Base-by-base conservation (phyloP, 371 early-diverging fungal species). In the Mucor ambiguus region DNA sequence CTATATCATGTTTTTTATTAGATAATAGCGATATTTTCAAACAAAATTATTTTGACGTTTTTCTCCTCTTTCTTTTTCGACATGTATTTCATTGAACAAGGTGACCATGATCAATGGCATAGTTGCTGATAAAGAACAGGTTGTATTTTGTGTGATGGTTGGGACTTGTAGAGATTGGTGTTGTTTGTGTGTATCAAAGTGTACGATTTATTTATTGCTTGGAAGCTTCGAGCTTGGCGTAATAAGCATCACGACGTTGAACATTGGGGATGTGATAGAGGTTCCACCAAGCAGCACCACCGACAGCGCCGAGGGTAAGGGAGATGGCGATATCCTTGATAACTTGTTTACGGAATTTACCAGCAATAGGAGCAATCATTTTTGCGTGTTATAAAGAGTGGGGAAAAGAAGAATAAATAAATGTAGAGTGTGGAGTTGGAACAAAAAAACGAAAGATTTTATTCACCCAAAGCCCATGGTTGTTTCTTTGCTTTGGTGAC, bases 291-390 rank as follows among this genome's bases (percentile, higher is more conserved):
- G 71, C 72, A 72, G 69, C 73, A 62, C 79, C 85, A 67, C 72
- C 82, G 55, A 56, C 74, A 60, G 67, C 60, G 61, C 85, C 85
- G 48, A 82, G 70, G 63, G 56, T 26, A 24, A 85, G 70, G 32
- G 79, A 65, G 48, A 78, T 64, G 44, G 71, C 32, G 59, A 85
- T 70, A 63, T 85, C 84, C 44, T 68, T 66, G 60, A 81, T 69
- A 67, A 75, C 60, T 63, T 61, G 66, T 67, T 73, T 80, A 61
- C 79, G 77, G 71, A 79, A 75, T 70, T 75, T 83, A 69, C 85
- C 85, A 67, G 81, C 66, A 67, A 85, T 84, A 68, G 84, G 84
- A 68, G 79, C 77, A 70, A 85, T 80, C 79, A 79, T 79, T 58
- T 54, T 44, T 52, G 5, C 43, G 7, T 35, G 2, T 1, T 35